Percentiles rank a stretch among this genome's conserved stretches.
phyloP scores from a whole-genome alignment of 2,329 filamentous ascomycete species.

The Neoscytalidium dimidiatum region DNA sequence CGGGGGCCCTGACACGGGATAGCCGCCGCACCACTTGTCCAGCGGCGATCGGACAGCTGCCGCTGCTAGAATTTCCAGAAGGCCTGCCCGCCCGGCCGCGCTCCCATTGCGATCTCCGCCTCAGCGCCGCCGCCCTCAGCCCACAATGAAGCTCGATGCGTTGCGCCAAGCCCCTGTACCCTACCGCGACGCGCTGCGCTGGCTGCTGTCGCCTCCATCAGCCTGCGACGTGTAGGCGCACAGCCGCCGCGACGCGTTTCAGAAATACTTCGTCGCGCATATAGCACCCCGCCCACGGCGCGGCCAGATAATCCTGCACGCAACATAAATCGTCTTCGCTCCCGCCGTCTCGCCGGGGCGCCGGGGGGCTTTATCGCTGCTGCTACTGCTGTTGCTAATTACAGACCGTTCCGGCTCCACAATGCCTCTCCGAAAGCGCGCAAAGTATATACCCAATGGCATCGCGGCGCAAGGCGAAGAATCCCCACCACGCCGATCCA shows the following conservation, averaged over 20 bases:
- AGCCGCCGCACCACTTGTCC: conserved; percentile 6
- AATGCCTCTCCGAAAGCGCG: conserved; percentile 8
- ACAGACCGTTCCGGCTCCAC: conserved; percentile 12
- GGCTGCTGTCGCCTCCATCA: not conserved
- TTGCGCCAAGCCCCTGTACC: conserved; percentile 7
- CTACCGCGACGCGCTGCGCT: not conserved
- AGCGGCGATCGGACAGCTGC: conserved; percentile 1
- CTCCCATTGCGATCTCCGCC: conserved; percentile 7
- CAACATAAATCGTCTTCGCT: not conserved
- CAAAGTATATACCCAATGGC: conserved; percentile 12
- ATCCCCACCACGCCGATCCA: conserved; percentile 14
- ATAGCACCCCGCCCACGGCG: not conserved
- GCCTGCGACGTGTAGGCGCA: conserved; percentile 7
- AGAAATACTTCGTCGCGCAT: conserved; percentile 7
- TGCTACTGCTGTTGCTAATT: conserved; percentile 13
- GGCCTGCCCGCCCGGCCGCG: not conserved
- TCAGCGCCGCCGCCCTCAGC: not conserved
- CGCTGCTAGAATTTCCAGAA: conserved; percentile 14
- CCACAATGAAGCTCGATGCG: conserved; percentile 4
- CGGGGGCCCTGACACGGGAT: conserved; percentile 6
- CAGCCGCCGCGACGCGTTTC: conserved; percentile 5
- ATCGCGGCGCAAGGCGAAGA: conserved; percentile 2
- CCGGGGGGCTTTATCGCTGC: conserved; percentile 2
- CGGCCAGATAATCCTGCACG: not conserved
- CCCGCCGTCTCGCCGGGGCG: conserved; percentile 10